A percentile compares a stretch with the other conserved stretches of the same genome.
phyloP scores from a whole-genome alignment of 768 basidiomycete genomes.

The Lactarius vividus region DNA sequence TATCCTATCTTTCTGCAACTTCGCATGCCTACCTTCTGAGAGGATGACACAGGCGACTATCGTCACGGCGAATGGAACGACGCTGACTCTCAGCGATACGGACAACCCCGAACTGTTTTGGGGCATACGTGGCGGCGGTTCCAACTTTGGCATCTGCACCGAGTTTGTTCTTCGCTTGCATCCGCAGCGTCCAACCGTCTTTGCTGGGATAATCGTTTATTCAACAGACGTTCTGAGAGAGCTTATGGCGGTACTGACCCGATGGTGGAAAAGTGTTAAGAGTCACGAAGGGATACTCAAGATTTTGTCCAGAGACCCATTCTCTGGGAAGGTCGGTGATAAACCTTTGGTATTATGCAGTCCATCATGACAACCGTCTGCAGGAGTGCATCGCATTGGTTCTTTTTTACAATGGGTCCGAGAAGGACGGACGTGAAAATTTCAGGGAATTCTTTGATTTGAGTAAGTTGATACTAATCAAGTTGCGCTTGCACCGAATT shows the following conservation, averaged over 20 bases:
- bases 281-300: constrained; percentile 42
- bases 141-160: constrained; percentile 54
- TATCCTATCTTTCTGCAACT: constrained; percentile 25
- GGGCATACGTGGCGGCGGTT: constrained; percentile 51
- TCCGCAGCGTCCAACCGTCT: constrained; percentile 49
- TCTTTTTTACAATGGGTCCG: constrained; percentile 51
- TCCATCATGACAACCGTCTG: neutral
- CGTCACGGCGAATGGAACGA: constrained; percentile 44
- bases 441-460: constrained; percentile 48
- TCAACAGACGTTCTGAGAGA: constrained; percentile 29
- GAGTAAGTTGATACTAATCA: constrained; percentile 32
- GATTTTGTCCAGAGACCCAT: constrained; percentile 38
- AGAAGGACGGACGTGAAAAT: constrained; percentile 44
- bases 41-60: constrained; percentile 38
- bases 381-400: constrained; percentile 41
- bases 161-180: constrained; percentile 48
- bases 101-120: constrained; percentile 48
- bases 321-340: constrained; percentile 38
- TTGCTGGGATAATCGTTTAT: constrained; percentile 42
- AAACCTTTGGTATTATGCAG: neutral
- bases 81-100: constrained; percentile 34
- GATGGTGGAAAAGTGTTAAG: constrained; percentile 42
- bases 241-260: constrained; percentile 31
- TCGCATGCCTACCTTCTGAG: constrained; percentile 24
- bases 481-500: too few relatives aligned